Evolutionary conservation across 352 stramenopile genomes (phyloP), one percentile per base, ranked within the genome.

Genomic region (Pythium periplocum): DNA sequence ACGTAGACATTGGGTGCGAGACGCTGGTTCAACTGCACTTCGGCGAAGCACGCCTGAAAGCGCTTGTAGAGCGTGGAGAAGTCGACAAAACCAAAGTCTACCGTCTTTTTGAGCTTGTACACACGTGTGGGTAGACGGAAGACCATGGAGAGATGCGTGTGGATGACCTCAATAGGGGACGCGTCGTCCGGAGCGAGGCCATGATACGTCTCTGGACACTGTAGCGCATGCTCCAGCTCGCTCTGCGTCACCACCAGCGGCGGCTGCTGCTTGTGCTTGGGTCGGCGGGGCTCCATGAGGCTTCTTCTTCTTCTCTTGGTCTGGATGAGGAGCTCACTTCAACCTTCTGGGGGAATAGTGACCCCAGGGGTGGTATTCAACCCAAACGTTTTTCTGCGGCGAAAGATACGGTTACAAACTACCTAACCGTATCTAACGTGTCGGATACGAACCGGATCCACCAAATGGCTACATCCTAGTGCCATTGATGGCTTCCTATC

Each of bases 141-240:
- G 1, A 87, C 76, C 75, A 90, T 81, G 36, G 78, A 90, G 66
- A 90, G 73, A 68, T 90, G 78, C 56, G 78, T 90, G 54, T 87
- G 75, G 44, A 86, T 66, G 31, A 86, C 69, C 1, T 54, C 41
- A 34, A 86, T 61, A 40, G 39, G 12, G 34, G 75, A 77, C 6
- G 62, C 70, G 30, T 33, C 46, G 45, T 56, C 54, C 32, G 43
- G 33, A 4, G 4, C 53, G 6, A 41, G 8, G 51, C 68, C 71
- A 48, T 47, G 49, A 53, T 86, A 86, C 34, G 51, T 67, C 35
- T 61, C 58, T 1, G 55, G 48, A n/a, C 56, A 57, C 26, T 51
- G 59, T 45, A 86, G 55, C 42, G 76, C 71, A 47, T 51, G 50
- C 60, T 85, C 74, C 36, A 87, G 41, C 52, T 85, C 71, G 12